Base-by-base conservation (phyloP, 2,329 filamentous ascomycete species). In the Emericellopsis atlantica region DNA sequence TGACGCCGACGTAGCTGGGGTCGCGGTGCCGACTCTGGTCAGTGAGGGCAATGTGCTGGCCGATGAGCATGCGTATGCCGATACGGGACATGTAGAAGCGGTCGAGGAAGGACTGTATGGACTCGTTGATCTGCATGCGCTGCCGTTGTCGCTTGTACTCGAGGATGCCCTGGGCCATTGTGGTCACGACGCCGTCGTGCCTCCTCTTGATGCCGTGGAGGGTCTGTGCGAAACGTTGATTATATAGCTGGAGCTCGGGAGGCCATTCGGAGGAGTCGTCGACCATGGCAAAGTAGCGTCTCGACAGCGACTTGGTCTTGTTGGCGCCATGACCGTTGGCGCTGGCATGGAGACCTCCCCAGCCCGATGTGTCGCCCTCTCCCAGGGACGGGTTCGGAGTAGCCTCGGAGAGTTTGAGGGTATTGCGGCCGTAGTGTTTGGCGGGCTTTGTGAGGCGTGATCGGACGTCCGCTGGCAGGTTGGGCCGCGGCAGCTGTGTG, bases 81-180 rank as follows among this genome's bases (percentile, higher is more conserved):
- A 98, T 98, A 47, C 92, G 86, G 36, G 89, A 95, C 92, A 98
- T 98, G 72, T 98, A 98, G 65, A 98, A 98, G 44, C 92, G 85
- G 65, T 98, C 92, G 49, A 98, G 78, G 69, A 98, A 98, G 42
- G 87, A 82, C 61, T 98, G 92, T 44, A 98, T 95, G 52, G 89
- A 93, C 59, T 89, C 82, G 64, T 96, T 92, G 55, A 98, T 98
- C 58, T 96, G 92, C 82, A 96, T 92, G 41, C 92, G 80, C 71
- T 98, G 92, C 46, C 88, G 79, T 58, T 84, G 90, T 42, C 90
- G 85, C 68, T 98, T 98, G 72, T 94, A 98, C 65, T 98, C 92
- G 44, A 96, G 74, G 50, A 98, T 95, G 45, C 92, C 92, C 63
- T 98, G 90, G 6, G 92, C 92, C 64, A 98, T 92, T 7, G 92